A percentile compares a stretch with the other conserved stretches of the same genome.
Evolutionary conservation across 1,284 basidiomycete genomes (phyloP).

Genomic region (Prillingera fragicola): DNA sequence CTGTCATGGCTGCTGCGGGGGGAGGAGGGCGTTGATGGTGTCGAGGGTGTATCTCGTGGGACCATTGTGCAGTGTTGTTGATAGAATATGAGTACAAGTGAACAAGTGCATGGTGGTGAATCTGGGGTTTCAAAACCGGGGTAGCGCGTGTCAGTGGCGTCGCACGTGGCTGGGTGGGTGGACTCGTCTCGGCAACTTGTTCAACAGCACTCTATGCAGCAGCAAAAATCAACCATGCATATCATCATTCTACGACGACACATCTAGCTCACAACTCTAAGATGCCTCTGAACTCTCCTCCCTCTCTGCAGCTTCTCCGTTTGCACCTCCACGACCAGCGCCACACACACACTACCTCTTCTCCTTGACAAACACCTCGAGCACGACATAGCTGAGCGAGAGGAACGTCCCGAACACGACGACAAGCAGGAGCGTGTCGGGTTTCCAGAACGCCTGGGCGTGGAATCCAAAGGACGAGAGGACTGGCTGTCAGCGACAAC

Average conservation of each 20-base stretch:
- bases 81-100: no score
- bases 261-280: no score
- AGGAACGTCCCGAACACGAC: conserved; percentile 79
- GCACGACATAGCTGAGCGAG: conserved; percentile 64
- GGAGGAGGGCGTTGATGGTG: neutral
- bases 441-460: conserved; percentile 93
- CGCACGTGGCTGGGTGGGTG: neutral
- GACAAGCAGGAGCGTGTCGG: conserved; percentile 72
- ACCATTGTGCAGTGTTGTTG: neutral
- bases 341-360: conserved; percentile 55
- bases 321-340: neutral
- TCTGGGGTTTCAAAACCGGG: neutral
- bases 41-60: neutral
- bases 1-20: neutral
- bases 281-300: neutral
- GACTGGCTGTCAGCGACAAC: conserved; percentile 45
- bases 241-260: no score
- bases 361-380: conserved; percentile 87
- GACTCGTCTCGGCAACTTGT: neutral
- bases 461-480: conserved; percentile 81
- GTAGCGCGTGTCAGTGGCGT: neutral
- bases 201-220: neutral
- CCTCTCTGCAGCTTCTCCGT: neutral
- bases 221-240: no score
- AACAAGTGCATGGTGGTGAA: neutral